These are phyloP conservation scores for Scheffersomyces insectosa DNA, from an alignment of 1,139 yeast genomes.

Conservation along the genomic window DNA sequence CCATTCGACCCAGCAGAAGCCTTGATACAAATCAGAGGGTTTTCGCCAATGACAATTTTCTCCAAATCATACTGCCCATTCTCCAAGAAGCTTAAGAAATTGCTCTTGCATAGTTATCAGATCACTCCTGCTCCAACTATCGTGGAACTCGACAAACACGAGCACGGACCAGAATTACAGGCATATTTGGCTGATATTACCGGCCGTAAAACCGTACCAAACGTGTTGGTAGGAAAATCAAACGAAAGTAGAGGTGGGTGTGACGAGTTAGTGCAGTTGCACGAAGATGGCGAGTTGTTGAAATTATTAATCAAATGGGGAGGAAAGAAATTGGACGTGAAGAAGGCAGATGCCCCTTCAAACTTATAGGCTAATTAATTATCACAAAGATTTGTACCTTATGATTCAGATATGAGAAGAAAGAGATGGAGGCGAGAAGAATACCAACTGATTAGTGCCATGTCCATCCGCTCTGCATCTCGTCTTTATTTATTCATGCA, in stretches of 20 bases:
- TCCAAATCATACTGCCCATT: conserved; percentile 76
- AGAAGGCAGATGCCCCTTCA: conserved; percentile 56
- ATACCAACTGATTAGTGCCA: no score
- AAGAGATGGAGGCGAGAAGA: no score
- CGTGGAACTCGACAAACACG: conserved; percentile 82
- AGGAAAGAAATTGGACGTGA: conserved; percentile 53
- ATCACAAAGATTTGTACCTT: no score
- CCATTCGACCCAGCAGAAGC: conserved; percentile 63
- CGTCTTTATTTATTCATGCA: no score
- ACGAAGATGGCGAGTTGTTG: conserved; percentile 53
- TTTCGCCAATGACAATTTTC: conserved; percentile 72
- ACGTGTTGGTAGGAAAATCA: conserved; percentile 59
- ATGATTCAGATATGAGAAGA: no score
- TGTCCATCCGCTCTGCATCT: no score
- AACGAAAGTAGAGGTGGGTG: conserved; percentile 67
- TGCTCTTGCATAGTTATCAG: conserved; percentile 62
- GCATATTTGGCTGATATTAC: conserved; percentile 55
- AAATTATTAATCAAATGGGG: conserved; percentile 62
- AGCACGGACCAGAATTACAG: conserved; percentile 64
- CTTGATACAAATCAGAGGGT: conserved; percentile 54
- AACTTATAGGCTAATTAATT: conserved; percentile 19
- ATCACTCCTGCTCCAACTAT: conserved; percentile 71
- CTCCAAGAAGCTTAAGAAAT: conserved; percentile 67
- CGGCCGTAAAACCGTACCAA: conserved; percentile 73
- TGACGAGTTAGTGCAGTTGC: conserved; percentile 73